phyloP scores from a whole-genome alignment of 2,329 filamentous ascomycete genomes.

The Pseudocercospora musae region DNA sequence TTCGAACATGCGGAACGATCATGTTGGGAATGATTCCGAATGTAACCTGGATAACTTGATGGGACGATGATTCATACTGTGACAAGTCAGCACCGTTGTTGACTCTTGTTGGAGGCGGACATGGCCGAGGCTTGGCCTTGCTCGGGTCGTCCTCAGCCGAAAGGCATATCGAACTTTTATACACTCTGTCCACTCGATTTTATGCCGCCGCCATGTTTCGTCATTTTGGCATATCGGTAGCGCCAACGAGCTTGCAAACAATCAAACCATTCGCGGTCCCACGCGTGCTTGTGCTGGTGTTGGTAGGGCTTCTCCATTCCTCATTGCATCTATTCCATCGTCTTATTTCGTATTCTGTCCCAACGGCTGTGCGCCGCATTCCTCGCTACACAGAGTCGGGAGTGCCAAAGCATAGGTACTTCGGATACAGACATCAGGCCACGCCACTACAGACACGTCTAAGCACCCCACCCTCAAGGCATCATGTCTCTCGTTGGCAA shows the following conservation, averaged over 20 bases:
- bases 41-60: neutral
- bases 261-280: neutral
- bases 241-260: neutral
- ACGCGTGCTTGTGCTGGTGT: neutral
- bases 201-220: neutral
- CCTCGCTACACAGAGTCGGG: too few relatives aligned
- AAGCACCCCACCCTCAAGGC: slow-evolving; percentile 4
- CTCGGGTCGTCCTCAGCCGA: neutral
- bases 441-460: neutral
- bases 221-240: neutral
- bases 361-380: too few relatives aligned
- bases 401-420: too few relatives aligned
- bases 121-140: neutral
- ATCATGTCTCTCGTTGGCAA: slow-evolving; percentile 45
- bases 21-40: neutral
- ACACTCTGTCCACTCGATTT: neutral
- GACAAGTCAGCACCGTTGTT: neutral
- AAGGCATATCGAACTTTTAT: neutral
- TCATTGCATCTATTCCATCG: neutral
- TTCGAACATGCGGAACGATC: too few relatives aligned
- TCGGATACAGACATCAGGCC: neutral
- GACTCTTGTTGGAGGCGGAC: too few relatives aligned
- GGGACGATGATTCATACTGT: neutral
- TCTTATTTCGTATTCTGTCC: neutral
- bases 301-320: neutral